Conservation (phyloP, 2,329 filamentous ascomycete genomes). For the Cytospora mali region DNA sequence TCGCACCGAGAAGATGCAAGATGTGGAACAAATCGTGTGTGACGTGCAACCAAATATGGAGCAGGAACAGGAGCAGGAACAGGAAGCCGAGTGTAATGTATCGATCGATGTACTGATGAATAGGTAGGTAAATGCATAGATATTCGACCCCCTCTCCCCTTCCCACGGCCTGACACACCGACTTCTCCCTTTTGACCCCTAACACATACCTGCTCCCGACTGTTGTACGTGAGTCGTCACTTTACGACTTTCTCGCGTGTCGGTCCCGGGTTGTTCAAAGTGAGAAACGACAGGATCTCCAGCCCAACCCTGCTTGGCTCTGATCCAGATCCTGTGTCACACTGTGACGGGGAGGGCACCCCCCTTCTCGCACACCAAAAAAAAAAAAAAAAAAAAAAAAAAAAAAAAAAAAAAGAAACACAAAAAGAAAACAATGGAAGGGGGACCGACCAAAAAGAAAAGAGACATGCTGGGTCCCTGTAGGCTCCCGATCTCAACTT, state of each 20-base stretch:
- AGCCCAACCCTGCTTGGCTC: conserved; percentile 1
- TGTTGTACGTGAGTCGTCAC: not conserved
- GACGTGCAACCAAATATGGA: conserved; percentile 15
- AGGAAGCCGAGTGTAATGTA: not conserved
- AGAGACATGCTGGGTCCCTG: not conserved
- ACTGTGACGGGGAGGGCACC: conserved; percentile 7
- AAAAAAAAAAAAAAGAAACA: not conserved
- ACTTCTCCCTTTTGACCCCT: not conserved
- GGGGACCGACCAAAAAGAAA: not conserved
- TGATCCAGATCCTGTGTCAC: conserved; percentile 24
- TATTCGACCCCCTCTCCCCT: not conserved
- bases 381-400: not conserved
- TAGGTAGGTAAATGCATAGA: no score
- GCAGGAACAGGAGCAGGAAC: not conserved
- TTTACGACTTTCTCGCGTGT: not conserved
- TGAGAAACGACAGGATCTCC: not conserved
- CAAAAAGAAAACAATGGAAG: not conserved
- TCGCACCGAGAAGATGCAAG: conserved; percentile 24
- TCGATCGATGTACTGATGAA: not conserved
- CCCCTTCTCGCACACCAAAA: not conserved
- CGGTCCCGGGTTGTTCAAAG: not conserved
- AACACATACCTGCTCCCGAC: not conserved
- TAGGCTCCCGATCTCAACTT: conserved; percentile 3
- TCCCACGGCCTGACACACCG: no score
- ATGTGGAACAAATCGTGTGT: conserved; percentile 25